Conservation (phyloP, 306 rosid species). For the Urtica urens region DNA sequence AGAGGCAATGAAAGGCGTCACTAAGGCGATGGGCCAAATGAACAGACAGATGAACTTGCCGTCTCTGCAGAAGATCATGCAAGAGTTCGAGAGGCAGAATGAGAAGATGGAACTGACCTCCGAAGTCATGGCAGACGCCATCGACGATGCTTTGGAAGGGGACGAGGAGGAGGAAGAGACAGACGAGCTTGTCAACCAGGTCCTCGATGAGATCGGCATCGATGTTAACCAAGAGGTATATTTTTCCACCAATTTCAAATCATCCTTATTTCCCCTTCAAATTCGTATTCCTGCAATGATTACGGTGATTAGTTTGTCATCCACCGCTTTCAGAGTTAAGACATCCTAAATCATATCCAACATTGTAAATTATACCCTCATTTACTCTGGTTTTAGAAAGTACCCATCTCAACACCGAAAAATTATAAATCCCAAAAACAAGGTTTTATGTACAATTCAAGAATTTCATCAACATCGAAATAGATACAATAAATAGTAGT, state of each 20-base stretch:
- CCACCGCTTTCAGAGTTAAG: no score
- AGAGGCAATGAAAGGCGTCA: conserved; percentile 97
- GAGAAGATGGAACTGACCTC: conserved; percentile 76
- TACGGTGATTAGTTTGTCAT: no score
- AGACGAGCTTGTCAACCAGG: conserved; percentile 80
- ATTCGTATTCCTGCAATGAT: no score
- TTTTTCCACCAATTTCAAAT: no score
- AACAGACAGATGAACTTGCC: conserved; percentile 96
- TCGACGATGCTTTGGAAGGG: conserved; percentile 94
- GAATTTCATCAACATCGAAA: no score
- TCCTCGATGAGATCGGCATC: conserved; percentile 91
- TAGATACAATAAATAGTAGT: no score
- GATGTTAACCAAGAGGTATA: conserved; percentile 80
- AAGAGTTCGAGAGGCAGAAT: conserved; percentile 88
- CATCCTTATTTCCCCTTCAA: neutral
- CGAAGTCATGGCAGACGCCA: conserved; percentile 95
- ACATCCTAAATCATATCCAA: no score
- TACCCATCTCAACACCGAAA: no score
- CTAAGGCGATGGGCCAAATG: conserved; percentile 99
- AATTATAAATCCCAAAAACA: no score
- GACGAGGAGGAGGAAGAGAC: conserved; percentile 98
- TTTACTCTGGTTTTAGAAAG: no score
- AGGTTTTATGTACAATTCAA: no score
- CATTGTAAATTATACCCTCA: no score
- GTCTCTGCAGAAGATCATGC: conserved; percentile 83